Percentiles rank a stretch among this genome's conserved stretches.
phyloP scores from a whole-genome alignment of 495 filamentous ascomycete genomes.

The Trichoderma gamsii region DNA sequence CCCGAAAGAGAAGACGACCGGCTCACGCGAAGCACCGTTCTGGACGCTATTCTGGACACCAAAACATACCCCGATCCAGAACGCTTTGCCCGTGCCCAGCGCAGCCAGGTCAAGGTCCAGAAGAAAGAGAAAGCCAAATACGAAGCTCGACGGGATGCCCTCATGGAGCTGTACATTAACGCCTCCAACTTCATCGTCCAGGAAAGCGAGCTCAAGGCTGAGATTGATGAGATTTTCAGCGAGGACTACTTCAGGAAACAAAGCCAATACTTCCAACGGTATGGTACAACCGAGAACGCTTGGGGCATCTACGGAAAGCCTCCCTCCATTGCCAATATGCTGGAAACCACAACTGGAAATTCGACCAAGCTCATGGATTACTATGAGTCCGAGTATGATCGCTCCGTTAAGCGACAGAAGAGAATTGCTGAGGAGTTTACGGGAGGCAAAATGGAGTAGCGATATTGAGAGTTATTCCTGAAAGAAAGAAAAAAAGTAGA shows the following conservation, averaged over 20 bases:
- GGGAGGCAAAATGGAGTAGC: slow-evolving; percentile 39
- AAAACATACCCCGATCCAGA: slow-evolving; percentile 28
- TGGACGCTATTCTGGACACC: slow-evolving; percentile 25
- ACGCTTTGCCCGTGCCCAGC: slow-evolving; percentile 29
- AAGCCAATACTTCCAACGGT: not conserved
- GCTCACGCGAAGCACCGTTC: slow-evolving; percentile 36
- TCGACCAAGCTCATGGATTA: slow-evolving; percentile 20
- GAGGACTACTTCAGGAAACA: slow-evolving; percentile 23
- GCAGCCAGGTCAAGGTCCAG: slow-evolving; percentile 23
- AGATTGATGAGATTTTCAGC: slow-evolving; percentile 33
- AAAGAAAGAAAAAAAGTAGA: slow-evolving; percentile 21
- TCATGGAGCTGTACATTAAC: slow-evolving; percentile 42
- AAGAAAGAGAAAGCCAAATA: slow-evolving; percentile 22
- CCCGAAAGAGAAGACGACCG: slow-evolving; percentile 40
- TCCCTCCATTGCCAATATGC: slow-evolving; percentile 27
- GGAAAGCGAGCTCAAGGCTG: slow-evolving; percentile 36
- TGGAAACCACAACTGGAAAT: slow-evolving; percentile 23
- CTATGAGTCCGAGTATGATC: slow-evolving; percentile 20
- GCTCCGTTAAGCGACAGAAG: slow-evolving; percentile 35
- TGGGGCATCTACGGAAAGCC: slow-evolving; percentile 34
- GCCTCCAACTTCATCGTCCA: slow-evolving; percentile 41
- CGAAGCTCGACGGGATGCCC: slow-evolving; percentile 39
- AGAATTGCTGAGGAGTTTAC: slow-evolving; percentile 43
- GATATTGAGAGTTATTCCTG: not conserved
- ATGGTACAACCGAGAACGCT: slow-evolving; percentile 29